A percentile compares a stretch with the other conserved stretches of the same genome.
phyloP scores from a whole-genome alignment of 495 filamentous ascomycete species.

The Xylaria venustula region DNA sequence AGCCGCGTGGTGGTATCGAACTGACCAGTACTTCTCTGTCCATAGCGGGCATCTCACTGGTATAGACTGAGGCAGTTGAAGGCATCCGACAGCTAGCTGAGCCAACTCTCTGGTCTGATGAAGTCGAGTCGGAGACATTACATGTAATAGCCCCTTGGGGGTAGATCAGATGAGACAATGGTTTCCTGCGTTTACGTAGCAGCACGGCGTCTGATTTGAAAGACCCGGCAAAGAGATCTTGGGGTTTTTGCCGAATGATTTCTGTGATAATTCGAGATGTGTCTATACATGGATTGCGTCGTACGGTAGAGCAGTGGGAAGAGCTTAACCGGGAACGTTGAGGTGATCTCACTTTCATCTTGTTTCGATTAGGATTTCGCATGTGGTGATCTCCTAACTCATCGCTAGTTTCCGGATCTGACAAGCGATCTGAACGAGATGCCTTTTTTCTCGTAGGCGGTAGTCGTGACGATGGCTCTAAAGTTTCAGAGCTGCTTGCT shows the following conservation, averaged over 20 bases:
- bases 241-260: conserved; percentile 16
- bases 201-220: conserved; percentile 4
- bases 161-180: conserved; percentile 1
- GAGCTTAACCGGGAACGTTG: conserved; percentile 17
- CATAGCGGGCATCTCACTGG: background rate
- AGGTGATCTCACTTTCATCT: conserved; percentile 26
- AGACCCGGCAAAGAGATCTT: conserved; percentile 22
- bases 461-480: background rate
- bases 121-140: background rate
- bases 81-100: background rate
- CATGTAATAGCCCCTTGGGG: background rate
- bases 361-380: conserved; percentile 19
- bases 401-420: background rate
- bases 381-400: background rate
- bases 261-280: conserved; percentile 7
- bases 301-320: conserved; percentile 18
- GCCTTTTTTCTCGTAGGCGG: background rate
- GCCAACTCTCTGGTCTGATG: background rate
- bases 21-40: background rate
- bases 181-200: conserved; percentile 3
- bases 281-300: conserved; percentile 10
- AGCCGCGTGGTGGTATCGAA: conserved; percentile 14
- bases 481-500: conserved; percentile 18
- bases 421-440: background rate
- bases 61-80: background rate